These are phyloP conservation scores for Scenedesmus sp. DNA, from an alignment of 163 green algal genomes.

Conservation along the genomic window DNA sequence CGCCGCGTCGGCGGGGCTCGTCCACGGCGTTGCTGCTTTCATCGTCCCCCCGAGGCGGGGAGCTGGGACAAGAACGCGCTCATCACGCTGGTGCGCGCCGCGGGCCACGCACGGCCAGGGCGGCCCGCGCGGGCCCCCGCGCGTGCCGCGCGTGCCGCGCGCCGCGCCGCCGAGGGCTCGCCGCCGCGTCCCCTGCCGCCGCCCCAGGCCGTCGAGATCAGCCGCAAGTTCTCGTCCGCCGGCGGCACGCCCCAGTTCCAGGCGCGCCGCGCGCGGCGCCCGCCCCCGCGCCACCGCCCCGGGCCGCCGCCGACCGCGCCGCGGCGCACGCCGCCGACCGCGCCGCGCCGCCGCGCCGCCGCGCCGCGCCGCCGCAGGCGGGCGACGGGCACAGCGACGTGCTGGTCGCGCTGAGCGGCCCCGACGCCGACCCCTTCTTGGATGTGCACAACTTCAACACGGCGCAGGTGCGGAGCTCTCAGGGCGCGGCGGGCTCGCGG, in stretches of 20 bases:
- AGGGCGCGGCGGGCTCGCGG: too few relatives aligned
- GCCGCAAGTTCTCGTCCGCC: constrained; percentile 18
- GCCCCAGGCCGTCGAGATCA: constrained; percentile 34
- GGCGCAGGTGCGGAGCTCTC: constrained; percentile 35
- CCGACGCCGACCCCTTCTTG: constrained; percentile 16
- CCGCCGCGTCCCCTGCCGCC: too few relatives aligned
- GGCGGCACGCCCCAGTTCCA: constrained; percentile 3
- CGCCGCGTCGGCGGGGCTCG: constrained; percentile 17
- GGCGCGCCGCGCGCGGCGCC: not conserved
- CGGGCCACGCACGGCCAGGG: too few relatives aligned
- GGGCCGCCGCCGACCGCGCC: too few relatives aligned
- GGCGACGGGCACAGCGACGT: constrained; percentile 23
- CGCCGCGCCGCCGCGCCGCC: too few relatives aligned
- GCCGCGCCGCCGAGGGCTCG: too few relatives aligned
- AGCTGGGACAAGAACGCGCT: constrained; percentile 27
- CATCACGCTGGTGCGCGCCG: constrained; percentile 32
- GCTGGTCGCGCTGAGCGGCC: constrained; percentile 35
- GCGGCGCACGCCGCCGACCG: too few relatives aligned
- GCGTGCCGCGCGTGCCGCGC: too few relatives aligned
- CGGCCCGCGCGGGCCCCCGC: too few relatives aligned
- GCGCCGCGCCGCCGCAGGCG: not conserved
- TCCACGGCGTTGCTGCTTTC: constrained; percentile 19
- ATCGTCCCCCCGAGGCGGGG: not conserved
- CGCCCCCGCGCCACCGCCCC: too few relatives aligned
- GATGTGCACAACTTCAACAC: constrained; percentile 39